Base-by-base conservation (phyloP, 2,329 filamentous ascomycete genomes). In the Stemphylium beticola region DNA sequence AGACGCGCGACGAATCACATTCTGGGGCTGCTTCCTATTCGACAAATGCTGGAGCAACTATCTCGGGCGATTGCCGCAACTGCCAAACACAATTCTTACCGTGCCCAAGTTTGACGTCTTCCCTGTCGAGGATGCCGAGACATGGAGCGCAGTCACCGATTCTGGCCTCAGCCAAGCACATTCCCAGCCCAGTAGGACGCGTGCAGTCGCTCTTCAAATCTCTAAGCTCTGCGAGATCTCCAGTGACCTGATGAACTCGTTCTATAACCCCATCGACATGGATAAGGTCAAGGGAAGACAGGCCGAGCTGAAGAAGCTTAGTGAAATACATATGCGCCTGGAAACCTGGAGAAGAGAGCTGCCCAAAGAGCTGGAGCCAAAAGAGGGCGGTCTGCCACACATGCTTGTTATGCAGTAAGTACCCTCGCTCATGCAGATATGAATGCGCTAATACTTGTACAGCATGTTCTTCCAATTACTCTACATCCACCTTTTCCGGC, bases 21-120 rank as follows among this genome's bases (percentile, higher is more conserved):
- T 97, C 70, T 98, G 95, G 95, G 95, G 95, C 6, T 97, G 93
- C 73, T 98, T 95, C 75, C 78, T 96, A n/a, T 96, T 98, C 73
- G 95, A 99, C 79, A 98, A 97, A 82, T 96, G 92, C 74, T 98
- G 93, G 93, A 96, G 93, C 44, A 98, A 97, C 73, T 98, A 98
- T 66, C 84, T 98, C 22, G 93, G 95, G 42, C 88, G 95, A 38
- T 82, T 97, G 58, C 93, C 95, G 10, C 93, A 97, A 74, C 80
- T 98, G 10, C 88, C 91, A 0, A 87, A 86, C 37, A 86, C 87
- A 26, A 90, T 90, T 7, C 90, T 92, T 66, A 96, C 89, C 31
- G 91, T 92, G 1, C 89, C 91, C 22, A 96, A 93, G 73, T 90
- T 92, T 61, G 93, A 97, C 55, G 91, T 97, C 10, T 95, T 96